Evolutionary conservation across 495 filamentous ascomycete species (phyloP).

Genomic region (Penicillium malachiteum): DNA sequence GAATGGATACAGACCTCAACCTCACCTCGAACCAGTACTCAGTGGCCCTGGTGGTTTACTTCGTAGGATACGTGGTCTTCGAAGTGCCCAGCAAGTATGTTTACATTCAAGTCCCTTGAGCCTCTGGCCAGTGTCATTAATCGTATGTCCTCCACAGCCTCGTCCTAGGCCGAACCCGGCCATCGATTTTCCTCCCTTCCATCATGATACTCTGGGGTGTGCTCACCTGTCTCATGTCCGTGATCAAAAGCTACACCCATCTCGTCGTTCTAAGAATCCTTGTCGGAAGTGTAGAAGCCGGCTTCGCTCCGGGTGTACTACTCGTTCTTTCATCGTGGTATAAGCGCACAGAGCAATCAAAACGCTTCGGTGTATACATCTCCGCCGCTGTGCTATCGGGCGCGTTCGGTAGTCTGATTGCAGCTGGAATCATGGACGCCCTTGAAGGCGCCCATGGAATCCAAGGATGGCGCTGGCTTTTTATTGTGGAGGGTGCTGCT

Average conservation of each 20-base stretch:
- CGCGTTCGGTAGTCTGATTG: constrained; percentile 52
- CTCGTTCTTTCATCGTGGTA: constrained; percentile 54
- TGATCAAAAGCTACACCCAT: constrained; percentile 41
- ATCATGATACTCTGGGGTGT: constrained; percentile 45
- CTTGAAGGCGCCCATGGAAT: constrained; percentile 52
- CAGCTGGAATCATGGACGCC: constrained; percentile 35
- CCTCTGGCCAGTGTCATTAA: neutral
- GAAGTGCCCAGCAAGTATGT: constrained; percentile 42
- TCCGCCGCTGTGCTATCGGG: constrained; percentile 48
- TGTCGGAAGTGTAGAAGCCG: constrained; percentile 43
- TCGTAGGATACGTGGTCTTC: constrained; percentile 44
- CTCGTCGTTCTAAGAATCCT: constrained; percentile 37
- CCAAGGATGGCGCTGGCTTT: constrained; percentile 66
- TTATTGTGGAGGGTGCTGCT: constrained; percentile 65
- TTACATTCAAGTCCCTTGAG: neutral
- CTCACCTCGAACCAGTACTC: constrained; percentile 37
- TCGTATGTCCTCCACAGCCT: constrained; percentile 26
- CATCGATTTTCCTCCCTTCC: constrained; percentile 43
- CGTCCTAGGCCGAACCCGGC: constrained; percentile 36
- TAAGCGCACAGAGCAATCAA: constrained; percentile 49
- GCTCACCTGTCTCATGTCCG: constrained; percentile 40
- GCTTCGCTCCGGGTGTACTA: constrained; percentile 45
- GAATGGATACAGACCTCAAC: constrained; percentile 41
- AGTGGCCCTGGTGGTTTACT: constrained; percentile 41
- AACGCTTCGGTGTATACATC: constrained; percentile 50